Base-by-base conservation (phyloP, 257 asterid genomes). In the Gynochthodes officinalis region DNA sequence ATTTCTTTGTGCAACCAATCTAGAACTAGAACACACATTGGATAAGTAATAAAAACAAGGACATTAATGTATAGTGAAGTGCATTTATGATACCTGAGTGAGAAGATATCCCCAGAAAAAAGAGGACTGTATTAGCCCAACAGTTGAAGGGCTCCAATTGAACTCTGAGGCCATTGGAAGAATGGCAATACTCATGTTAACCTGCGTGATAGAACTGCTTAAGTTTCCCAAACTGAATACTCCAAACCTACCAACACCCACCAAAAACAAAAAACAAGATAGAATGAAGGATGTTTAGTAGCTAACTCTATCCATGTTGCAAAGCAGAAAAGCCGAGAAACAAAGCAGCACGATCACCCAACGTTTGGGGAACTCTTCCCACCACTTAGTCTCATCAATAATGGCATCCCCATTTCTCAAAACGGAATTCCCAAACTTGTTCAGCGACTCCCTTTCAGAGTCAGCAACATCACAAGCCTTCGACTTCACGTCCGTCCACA, bases 61-160 rank as follows among this genome's bases (percentile, higher is more conserved):
- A n/a, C n/a, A n/a, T n/a, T n/a, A n/a, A n/a, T n/a, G n/a, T n/a
- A n/a, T n/a, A n/a, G n/a, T n/a, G n/a, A n/a, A n/a, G n/a, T n/a
- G n/a, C n/a, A n/a, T n/a, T n/a, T n/a, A n/a, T n/a, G n/a, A n/a
- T n/a, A 92, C 97, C 98, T 90, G 98, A 69, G 98, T 92, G 67
- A 92, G 90, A 82, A 92, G 98, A 83, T 90, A 92, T 57, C 98
- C 97, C 96, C 98, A 90, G 81, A 92, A 92, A 66, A 92, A 92
- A 16, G 96, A 92, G 52, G 97, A 92, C 70, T 92, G 98, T 64
- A 92, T 87, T 53, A 90, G 74, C 76, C 98, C 98, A 80, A 92
- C 98, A 27, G 98, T 92, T 28, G 95, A 73, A 3, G 93, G 89
- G 78, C 89, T 82, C 98, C 98, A 92, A 30, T 87, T 75, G 78